Evolutionary conservation across 2,329 filamentous ascomycete genomes (phyloP), one percentile per base, ranked within the genome.

Genomic region (Tothia fuscella): DNA sequence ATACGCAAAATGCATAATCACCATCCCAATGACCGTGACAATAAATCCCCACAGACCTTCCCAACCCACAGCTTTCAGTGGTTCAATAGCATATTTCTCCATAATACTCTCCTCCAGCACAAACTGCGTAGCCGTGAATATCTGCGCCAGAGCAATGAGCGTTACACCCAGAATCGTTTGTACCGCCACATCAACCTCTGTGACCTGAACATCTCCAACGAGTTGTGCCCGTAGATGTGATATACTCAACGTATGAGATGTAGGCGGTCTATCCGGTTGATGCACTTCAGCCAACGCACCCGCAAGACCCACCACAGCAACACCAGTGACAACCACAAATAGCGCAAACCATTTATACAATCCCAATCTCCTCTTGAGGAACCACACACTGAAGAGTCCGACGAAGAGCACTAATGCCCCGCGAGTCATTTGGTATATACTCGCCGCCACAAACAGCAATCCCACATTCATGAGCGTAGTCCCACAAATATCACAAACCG

Each of bases 391-490:
- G 65, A 98, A 95, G 0, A 96, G 66, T 0, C 91, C 91, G 16
- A 98, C 91, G 53, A 98, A 98, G 5, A 98, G 71, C 3, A 98
- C 89, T 31, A 98, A 71, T 1, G 91, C 91, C 6, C 91, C 91
- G 45, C 91, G 73, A 1, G 89, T 96, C 91, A 98, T 98, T 65
- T 98, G 91, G 64, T 95, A 98, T 55, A 98, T 95, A 46, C 85
- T 93, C 2, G 91, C 86, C 10, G 85, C 91, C 19, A 96, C 88
- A 57, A 96, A 88, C 37, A 96, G 71, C 50, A 98, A 70, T 3
- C 91, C 91, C 4, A 86, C 83, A 56, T 98, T 98, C 88, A 98
- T 96, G 42, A 96, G 73, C 3, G 91, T 98, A 4, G 91, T 98
- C 36, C 86, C 91, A 19, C 83, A 78, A 49, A 96, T 94, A 58